These are phyloP conservation scores for Rhizophlyctis rosea DNA, from an alignment of 192 early-diverging fungal species.

Conservation along the genomic window DNA sequence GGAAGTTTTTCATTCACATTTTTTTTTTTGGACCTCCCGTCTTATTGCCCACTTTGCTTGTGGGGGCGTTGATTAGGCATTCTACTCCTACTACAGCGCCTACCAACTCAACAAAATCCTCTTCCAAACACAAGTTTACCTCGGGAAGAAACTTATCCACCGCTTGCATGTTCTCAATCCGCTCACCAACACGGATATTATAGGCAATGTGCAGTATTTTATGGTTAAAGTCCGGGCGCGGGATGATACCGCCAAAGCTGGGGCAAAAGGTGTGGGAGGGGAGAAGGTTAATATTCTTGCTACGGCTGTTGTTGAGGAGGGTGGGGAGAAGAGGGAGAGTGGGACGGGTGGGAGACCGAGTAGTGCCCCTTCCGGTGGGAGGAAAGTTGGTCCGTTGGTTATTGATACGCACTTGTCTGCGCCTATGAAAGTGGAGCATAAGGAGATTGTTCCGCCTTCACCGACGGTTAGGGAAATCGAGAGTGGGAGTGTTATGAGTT, in stretches of 20 bases:
- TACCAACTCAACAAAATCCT: slow-evolving; percentile 63
- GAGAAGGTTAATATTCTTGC: neutral
- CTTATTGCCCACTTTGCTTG: too few species aligned
- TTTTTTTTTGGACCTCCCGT: slow-evolving; percentile 1
- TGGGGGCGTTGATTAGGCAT: slow-evolving; percentile 14
- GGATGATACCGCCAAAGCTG: neutral
- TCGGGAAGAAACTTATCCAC: slow-evolving; percentile 62
- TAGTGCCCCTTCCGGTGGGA: neutral
- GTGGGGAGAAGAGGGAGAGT: too few species aligned
- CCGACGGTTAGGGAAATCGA: slow-evolving; percentile 46
- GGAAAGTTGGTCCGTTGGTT: neutral
- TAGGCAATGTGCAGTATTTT: slow-evolving; percentile 63
- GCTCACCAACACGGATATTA: slow-evolving; percentile 64
- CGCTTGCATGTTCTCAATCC: slow-evolving; percentile 64
- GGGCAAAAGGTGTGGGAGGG: neutral
- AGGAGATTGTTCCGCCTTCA: slow-evolving; percentile 25
- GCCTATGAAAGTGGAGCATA: neutral
- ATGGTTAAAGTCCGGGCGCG: slow-evolving; percentile 40
- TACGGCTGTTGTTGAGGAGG: slow-evolving; percentile 3
- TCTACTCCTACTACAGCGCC: slow-evolving; percentile 43
- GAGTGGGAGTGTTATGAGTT: slow-evolving; percentile 24
- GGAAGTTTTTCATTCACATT: slow-evolving; percentile 16
- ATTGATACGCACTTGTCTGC: neutral
- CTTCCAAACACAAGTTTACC: slow-evolving; percentile 63
- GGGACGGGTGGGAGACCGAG: neutral